Conservation (phyloP, 169 alveolate genomes). For the Sarcocystis neurona region DNA sequence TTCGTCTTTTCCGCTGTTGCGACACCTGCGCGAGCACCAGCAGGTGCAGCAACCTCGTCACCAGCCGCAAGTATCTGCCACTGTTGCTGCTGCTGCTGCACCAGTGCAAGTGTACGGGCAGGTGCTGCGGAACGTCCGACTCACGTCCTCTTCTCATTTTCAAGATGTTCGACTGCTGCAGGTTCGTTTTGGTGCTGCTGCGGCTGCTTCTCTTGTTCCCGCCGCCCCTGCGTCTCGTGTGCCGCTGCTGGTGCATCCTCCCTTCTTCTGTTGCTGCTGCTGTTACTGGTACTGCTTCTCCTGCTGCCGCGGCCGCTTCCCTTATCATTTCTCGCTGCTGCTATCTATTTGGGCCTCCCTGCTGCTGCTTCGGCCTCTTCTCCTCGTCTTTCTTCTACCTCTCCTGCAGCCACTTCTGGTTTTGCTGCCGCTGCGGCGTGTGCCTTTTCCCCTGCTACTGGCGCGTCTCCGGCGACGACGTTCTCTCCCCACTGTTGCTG, state of each 20-base stretch:
- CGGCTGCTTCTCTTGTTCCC: neutral
- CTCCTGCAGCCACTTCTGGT: no score
- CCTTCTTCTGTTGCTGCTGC: neutral
- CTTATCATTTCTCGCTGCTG: no score
- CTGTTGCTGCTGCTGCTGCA: no score
- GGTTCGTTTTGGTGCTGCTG: neutral
- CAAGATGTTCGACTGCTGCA: slow-evolving; percentile 14
- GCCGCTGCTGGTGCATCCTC: neutral
- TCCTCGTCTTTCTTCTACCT: neutral
- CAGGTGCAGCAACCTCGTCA: neutral
- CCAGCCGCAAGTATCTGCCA: no score
- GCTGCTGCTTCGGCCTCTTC: neutral
- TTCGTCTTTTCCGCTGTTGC: neutral
- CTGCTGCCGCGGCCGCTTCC: neutral
- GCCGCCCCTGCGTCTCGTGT: neutral
- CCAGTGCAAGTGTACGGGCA: no score
- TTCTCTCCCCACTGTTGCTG: no score
- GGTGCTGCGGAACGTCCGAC: neutral
- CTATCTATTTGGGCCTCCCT: neutral
- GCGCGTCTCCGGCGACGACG: no score
- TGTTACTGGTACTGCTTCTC: neutral
- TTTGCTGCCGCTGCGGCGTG: no score
- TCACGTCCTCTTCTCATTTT: slow-evolving; percentile 17
- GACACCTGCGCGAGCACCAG: neutral
- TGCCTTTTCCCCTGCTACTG: no score